Conservation (phyloP, 495 filamentous ascomycete genomes). For the Penicillium silybi region DNA sequence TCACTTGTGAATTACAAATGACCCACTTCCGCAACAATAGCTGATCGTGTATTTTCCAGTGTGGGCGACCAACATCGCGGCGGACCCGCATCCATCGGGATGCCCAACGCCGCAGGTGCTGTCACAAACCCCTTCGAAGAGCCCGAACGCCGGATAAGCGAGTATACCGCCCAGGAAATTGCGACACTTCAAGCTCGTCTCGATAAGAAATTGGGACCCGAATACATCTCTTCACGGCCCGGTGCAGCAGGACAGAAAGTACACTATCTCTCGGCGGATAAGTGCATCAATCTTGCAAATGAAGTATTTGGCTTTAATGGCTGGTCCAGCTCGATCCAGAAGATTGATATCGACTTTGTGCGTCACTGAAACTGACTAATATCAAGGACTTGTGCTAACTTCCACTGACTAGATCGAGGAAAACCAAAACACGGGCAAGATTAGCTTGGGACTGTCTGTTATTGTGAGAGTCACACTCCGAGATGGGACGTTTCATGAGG, state of each 20-base stretch:
- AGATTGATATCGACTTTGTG: conserved; percentile 89
- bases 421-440: conserved; percentile 56
- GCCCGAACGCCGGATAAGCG: conserved; percentile 57
- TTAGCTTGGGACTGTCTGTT: conserved; percentile 79
- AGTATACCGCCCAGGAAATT: conserved; percentile 86
- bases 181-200: conserved; percentile 82
- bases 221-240: conserved; percentile 83
- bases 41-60: conserved; percentile 46
- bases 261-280: conserved; percentile 88
- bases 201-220: conserved; percentile 91
- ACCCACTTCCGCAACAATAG: conserved; percentile 7
- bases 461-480: conserved; percentile 82
- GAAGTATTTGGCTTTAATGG: conserved; percentile 99
- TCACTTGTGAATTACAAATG: no score
- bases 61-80: conserved; percentile 74
- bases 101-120: conserved; percentile 32
- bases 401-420: conserved; percentile 56
- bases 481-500: conserved; percentile 92
- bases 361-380: conserved; percentile 5
- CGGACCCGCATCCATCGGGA: conserved; percentile 32
- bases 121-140: conserved; percentile 75
- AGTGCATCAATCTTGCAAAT: conserved; percentile 93
- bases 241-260: conserved; percentile 80
- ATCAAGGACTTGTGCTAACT: conserved; percentile 12
- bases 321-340: conserved; percentile 87